A percentile compares a stretch with the other conserved stretches of the same genome.
Conservation (phyloP, 2,329 filamentous ascomycete genomes). For the Aspergillus persii region DNA sequence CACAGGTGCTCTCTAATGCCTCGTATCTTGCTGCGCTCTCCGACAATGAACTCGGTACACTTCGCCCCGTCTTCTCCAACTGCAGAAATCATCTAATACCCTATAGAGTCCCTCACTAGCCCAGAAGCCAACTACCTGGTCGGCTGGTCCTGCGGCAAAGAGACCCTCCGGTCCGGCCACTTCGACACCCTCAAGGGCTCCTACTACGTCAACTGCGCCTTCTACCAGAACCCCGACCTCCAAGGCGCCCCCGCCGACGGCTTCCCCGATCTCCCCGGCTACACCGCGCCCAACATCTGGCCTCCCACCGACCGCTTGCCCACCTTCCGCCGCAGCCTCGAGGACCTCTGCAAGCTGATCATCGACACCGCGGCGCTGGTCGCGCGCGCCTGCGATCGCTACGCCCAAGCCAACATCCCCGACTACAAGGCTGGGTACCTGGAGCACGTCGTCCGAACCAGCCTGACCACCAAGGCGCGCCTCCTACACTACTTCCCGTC, state of each 20-base stretch:
- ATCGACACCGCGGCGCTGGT: constrained; percentile 89
- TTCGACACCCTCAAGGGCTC: constrained; percentile 64
- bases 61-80: not conserved
- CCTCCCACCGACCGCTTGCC: constrained; percentile 67
- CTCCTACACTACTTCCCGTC: constrained; percentile 87
- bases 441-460: constrained; percentile 80
- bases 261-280: constrained; percentile 69
- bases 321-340: constrained; percentile 70
- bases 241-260: constrained; percentile 37
- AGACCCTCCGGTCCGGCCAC: constrained; percentile 59
- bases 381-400: constrained; percentile 83
- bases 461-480: constrained; percentile 84
- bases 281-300: constrained; percentile 89
- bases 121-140: constrained; percentile 57
- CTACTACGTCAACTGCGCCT: constrained; percentile 63
- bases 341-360: constrained; percentile 75
- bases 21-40: constrained; percentile 85
- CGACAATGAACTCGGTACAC: constrained; percentile 65
- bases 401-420: constrained; percentile 73
- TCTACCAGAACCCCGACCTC: constrained; percentile 44
- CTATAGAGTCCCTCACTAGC: constrained; percentile 46
- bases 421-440: constrained; percentile 77
- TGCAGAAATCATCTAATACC: not conserved
- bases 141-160: constrained; percentile 64
- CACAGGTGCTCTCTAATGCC: constrained; percentile 75